These are phyloP conservation scores for Leptographium wingfieldii DNA, from an alignment of 2,329 filamentous ascomycete genomes.

Conservation along the genomic window DNA sequence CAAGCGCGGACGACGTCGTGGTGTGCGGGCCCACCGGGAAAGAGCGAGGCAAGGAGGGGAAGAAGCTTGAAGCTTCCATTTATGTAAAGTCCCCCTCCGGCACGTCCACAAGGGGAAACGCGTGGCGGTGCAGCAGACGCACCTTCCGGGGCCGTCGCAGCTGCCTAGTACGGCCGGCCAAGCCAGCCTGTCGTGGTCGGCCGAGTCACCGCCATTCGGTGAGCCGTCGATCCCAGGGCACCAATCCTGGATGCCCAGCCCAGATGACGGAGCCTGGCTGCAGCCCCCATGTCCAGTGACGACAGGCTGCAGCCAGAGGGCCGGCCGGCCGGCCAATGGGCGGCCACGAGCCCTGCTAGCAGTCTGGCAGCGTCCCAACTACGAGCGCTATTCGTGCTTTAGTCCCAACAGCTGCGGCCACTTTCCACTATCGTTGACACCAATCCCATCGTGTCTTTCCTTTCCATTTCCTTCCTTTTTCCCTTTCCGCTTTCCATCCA, in stretches of 20 bases:
- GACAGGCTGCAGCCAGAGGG: neutral
- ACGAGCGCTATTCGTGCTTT: too few relatives aligned
- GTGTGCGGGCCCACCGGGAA: neutral
- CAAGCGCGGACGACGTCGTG: neutral
- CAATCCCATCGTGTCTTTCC: too few relatives aligned
- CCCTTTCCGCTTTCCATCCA: neutral
- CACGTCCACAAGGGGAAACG: neutral
- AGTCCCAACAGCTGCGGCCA: too few relatives aligned
- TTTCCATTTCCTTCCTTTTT: too few relatives aligned
- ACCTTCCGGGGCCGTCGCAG: neutral
- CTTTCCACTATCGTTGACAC: neutral
- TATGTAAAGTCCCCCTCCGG: neutral
- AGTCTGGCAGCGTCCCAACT: too few relatives aligned
- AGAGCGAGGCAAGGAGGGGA: neutral
- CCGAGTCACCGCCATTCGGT: neutral
- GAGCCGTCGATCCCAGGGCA: neutral
- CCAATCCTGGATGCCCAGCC: neutral
- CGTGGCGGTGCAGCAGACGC: neutral
- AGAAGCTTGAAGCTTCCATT: neutral
- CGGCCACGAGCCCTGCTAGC: neutral
- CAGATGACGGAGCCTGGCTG: neutral
- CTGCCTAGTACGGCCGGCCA: neutral
- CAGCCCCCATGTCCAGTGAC: neutral
- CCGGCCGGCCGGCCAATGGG: neutral
- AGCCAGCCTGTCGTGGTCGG: neutral